Base-by-base conservation (phyloP, 306 rosid genomes). In the Neltuma alba region DNA sequence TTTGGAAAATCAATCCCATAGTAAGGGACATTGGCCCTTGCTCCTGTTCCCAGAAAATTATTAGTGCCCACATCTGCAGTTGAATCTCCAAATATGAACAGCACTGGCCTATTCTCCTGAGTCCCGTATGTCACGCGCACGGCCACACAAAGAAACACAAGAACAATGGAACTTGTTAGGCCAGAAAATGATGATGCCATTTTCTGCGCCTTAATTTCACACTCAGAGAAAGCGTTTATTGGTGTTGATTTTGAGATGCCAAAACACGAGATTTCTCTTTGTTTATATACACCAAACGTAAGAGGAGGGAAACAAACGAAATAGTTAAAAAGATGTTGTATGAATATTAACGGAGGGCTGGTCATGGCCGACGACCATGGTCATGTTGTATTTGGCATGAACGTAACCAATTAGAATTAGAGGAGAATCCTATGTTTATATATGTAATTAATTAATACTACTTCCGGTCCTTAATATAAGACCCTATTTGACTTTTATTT, bases 11-110 rank as follows among this genome's bases (percentile, higher is more conserved):
- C 94, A 75, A 90, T 60, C 18, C 92, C 94, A 69, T 86, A 52
- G 47, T 70, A 86, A 31, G 76, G 75, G 3, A 77, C 72, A 37
- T 90, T 72, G 13, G 92, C 92, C 79, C 36, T 60, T 9, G 90
- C 89, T 62, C 0, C 9, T 28, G 83, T 37, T 0, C 0, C 52
- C 15, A 88, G 42, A 62, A 76, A 79, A 75, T 79, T 86, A 70
- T 90, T 90, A 18, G 91, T 86, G 38, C 94, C 94, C 71, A 90
- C 90, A 60, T 90, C 92, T 16, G 47, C 76, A 20, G 84, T 85
- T 9, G 92, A 88, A 74, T 90, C 92, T 62, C 94, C 94, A 69
- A 90, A 86, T 52, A 90, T 75, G 87, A 85, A 90, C 16, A 90
- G 50, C 5, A 81, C 64, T 16, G 85, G 80, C 15, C 6, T 58